Evolutionary conservation across 352 stramenopile genomes (phyloP), one percentile per base, ranked within the genome.

Genomic region (Globisporangium rhizosaccharum): DNA sequence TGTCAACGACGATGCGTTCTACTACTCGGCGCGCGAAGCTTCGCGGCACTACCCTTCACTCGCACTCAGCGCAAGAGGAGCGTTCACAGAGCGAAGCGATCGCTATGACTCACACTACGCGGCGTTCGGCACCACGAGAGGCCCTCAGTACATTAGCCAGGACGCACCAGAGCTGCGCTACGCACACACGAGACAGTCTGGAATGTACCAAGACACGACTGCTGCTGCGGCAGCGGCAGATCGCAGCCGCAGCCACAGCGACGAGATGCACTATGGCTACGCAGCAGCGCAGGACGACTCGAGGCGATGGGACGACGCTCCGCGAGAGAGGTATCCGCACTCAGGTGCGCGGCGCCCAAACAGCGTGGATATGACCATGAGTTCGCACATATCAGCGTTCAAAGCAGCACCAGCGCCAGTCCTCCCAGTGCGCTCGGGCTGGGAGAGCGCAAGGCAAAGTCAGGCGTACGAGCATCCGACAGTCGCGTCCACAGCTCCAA

Each of bases 1-100:
- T 33, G 5, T 18, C 20, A 23, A 9, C 23, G n/a, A 48, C 37
- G 1, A 39, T 7, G 51, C 53, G 26, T 65, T 56, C 9, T 73
- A 70, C 53, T 59, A 79, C 58, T 85, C 75, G 10, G 66, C 72
- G 41, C 59, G 71, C 61, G 72, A 81, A 18, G 20, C 65, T 7
- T 9, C 36, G 15, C 12, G 15, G 37, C 30, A 26, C 3, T 28
- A 41, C 25, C 10, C 17, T 10, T 23, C 46, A 3, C 47, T 26
- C 2, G 8, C 39, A 10, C 44, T 6, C 20, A 57, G 36, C 14
- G 39, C 55, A 15, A 30, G 59, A 56, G 47, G 46, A 15, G 77
- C 77, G 15, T 61, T 67, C 28, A 80, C 73, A 0, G 77, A 85
- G 46, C 63, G 75, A 0, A 56, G 73, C 46, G 65, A 78, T 30